Base-by-base conservation (phyloP, 805 yeast species). In the Vanderwaltozyma tropicalis region DNA sequence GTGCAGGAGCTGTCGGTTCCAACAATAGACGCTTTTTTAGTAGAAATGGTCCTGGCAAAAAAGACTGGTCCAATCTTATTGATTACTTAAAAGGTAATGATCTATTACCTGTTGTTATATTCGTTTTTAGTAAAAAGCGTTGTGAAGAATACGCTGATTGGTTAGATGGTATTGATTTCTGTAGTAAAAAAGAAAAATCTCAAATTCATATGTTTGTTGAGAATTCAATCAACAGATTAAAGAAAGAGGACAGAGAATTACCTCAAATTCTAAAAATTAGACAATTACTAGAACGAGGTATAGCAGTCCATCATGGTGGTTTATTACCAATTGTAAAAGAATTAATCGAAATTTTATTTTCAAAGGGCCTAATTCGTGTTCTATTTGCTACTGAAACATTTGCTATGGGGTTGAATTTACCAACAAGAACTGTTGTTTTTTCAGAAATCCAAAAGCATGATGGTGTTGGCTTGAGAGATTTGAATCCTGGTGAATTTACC, bases 391-490 rank as follows among this genome's bases (percentile, higher is more conserved):
- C 98, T 0, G 98, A 92, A 60, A 92, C 98, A 0, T 89, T 92
- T 68, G 97, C 98, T 6, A 92, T 92, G 97, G 98, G 98, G 12
- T 72, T 92, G 56, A 92, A 92, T 56, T 67, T 92, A 53, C 98
- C 98, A 11, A 89, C 98, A 0, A 78, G 95, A 63, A 92, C 98
- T 0, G 98, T 92, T 26, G 88, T 89, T 1, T 92, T 92, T 58
- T 74, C 86, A 44, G 85, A 81, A 33, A 64, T 81, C 35, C 67
- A 89, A 47, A 92, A 92, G 54, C 95, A 89, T 57, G 98, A 92
- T 55, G 97, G 97, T 32, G 71, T 78, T 22, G 73, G 74, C 0
- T 77, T 85, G 61, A 72, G 98, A 60, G 74, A 80, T 52, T 67
- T 92, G 42, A 69, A 80, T 9, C 96, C 98, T 0, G 98, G 98